phyloP scores from a whole-genome alignment of 225 moss, liverwort and hornwort species.

The Climacium dendroides region DNA sequence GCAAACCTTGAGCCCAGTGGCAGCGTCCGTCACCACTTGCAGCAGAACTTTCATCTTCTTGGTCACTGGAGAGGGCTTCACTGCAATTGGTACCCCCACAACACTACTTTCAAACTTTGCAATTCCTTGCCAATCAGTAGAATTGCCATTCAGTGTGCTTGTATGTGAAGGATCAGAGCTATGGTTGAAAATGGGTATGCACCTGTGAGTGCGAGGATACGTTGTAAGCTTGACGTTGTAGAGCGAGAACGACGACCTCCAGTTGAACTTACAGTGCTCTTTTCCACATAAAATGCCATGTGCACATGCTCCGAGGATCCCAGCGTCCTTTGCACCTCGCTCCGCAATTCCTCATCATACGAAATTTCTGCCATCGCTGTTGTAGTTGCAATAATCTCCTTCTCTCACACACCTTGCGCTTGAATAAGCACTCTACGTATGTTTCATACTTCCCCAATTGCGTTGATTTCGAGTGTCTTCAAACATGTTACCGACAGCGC shows the following conservation, averaged over 20 bases:
- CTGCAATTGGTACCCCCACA: constrained; percentile 23
- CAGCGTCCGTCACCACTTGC: constrained; percentile 62
- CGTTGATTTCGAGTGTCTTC: neutral
- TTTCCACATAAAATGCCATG: constrained; percentile 75
- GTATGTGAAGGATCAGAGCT: neutral
- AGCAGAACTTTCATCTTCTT: constrained; percentile 74
- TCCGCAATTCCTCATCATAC: constrained; percentile 20
- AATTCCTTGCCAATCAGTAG: neutral
- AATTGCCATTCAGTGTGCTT: neutral
- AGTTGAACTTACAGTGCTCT: constrained; percentile 26
- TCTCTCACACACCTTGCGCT: neutral
- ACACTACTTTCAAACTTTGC: neutral
- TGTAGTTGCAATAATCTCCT: neutral
- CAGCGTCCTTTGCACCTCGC: constrained; percentile 36
- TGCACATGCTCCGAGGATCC: constrained; percentile 50
- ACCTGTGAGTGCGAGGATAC: constrained; percentile 83
- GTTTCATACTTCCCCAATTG: neutral
- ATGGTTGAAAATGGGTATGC: neutral
- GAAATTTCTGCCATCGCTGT: neutral
- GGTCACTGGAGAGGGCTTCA: constrained; percentile 40
- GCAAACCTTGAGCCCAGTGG: constrained; percentile 68
- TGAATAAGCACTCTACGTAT: neutral
- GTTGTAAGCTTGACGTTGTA: constrained; percentile 54
- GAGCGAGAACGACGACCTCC: constrained; percentile 46
- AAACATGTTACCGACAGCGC: neutral